Evolutionary conservation across 768 basidiomycete genomes (phyloP).

Genomic region (Pulveroboletus sp.): DNA sequence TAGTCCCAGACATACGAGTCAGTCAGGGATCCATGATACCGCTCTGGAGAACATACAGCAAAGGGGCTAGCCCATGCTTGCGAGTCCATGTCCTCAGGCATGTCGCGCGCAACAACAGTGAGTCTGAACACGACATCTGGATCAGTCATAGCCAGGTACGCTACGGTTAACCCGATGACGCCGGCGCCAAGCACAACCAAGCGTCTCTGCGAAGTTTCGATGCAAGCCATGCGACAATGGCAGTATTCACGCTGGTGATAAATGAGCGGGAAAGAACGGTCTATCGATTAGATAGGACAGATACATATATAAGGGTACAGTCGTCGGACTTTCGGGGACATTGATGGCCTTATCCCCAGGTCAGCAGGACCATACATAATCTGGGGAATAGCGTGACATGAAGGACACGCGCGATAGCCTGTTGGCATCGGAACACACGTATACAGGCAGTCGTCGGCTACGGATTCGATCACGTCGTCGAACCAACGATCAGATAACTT

Average conservation of each 20-base stretch:
- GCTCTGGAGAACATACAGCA: slow-evolving; percentile 33
- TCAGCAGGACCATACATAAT: too few relatives aligned
- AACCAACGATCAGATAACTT: neutral
- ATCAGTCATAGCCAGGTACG: slow-evolving; percentile 30
- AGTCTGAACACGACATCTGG: slow-evolving; percentile 16
- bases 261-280: neutral
- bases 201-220: slow-evolving; percentile 6
- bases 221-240: slow-evolving; percentile 11
- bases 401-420: neutral
- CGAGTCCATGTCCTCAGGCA: slow-evolving; percentile 36
- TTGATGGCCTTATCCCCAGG: too few relatives aligned
- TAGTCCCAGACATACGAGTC: slow-evolving; percentile 12
- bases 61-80: slow-evolving; percentile 50
- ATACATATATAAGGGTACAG: neutral
- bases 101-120: slow-evolving; percentile 35
- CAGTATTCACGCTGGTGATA: neutral
- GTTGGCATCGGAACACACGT: neutral
- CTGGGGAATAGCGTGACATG: neutral
- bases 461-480: neutral
- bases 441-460: neutral
- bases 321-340: too few relatives aligned
- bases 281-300: slow-evolving; percentile 1
- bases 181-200: slow-evolving; percentile 38
- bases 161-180: slow-evolving; percentile 38
- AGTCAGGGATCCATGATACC: neutral